Conservation (phyloP, 2,329 filamentous ascomycete species). For the Rhinocladiella mackenziei region DNA sequence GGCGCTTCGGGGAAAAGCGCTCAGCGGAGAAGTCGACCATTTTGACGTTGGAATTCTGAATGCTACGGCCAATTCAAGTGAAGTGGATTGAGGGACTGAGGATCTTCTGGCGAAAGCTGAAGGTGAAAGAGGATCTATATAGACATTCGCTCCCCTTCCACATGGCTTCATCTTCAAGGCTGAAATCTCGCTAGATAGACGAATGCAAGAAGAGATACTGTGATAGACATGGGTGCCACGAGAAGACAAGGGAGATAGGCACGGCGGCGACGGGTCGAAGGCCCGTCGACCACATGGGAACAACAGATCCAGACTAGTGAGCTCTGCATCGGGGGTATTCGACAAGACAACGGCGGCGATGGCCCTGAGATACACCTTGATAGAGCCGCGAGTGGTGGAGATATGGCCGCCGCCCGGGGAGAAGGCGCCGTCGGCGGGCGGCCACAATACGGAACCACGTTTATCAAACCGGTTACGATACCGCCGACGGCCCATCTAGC, state of each 20-base stretch:
- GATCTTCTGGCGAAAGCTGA: background rate
- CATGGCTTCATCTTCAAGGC: constrained; percentile 9
- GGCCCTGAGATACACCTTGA: constrained; percentile 2
- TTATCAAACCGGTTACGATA: constrained; percentile 10
- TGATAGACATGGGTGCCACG: constrained; percentile 20
- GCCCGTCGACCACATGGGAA: constrained; percentile 10
- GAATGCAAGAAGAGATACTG: constrained; percentile 10
- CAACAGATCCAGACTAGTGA: constrained; percentile 1
- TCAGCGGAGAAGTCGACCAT: constrained; percentile 20
- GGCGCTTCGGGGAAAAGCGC: constrained; percentile 24
- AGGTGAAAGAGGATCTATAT: constrained; percentile 17
- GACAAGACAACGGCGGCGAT: constrained; percentile 3
- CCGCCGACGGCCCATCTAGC: constrained; percentile 15
- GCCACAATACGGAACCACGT: background rate
- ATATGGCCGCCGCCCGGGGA: constrained; percentile 5
- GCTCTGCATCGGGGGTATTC: constrained; percentile 6
- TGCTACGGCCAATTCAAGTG: no score
- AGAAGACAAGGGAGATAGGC: constrained; percentile 20
- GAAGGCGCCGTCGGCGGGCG: background rate
- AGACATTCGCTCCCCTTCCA: constrained; percentile 6
- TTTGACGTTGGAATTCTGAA: background rate
- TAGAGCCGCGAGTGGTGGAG: constrained; percentile 1
- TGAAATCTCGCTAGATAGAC: constrained; percentile 15
- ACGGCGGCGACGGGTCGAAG: constrained; percentile 11
- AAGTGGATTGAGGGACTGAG: constrained; percentile 3